Conservation (phyloP, 164 flowering plant species). For the Tetracentron sinense region DNA sequence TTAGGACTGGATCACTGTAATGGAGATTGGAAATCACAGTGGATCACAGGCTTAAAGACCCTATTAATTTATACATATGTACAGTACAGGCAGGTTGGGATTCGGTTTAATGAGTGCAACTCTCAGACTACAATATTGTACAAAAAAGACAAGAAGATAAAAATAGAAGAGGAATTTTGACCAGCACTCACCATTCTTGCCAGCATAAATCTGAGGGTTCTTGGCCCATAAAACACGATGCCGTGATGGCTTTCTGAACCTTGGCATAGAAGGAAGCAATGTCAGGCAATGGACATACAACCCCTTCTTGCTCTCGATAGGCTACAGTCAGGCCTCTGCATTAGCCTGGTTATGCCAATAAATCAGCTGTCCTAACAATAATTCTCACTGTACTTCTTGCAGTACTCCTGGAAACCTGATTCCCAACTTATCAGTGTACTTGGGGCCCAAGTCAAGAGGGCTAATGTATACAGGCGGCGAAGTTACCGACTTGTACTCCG, state of each 20-base stretch:
- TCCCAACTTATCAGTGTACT: constrained; percentile 73
- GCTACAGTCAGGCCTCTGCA: constrained; percentile 71
- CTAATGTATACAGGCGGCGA: constrained; percentile 93
- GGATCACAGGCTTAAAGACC: no score
- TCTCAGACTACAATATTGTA: no score
- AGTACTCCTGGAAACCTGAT: constrained; percentile 61
- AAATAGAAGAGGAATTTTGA: not conserved
- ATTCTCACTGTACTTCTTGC: constrained; percentile 86
- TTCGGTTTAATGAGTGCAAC: no score
- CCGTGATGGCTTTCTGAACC: constrained; percentile 61
- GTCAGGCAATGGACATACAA: constrained; percentile 80
- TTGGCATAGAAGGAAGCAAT: constrained; percentile 81
- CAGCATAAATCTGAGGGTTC: constrained; percentile 68
- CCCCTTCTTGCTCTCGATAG: constrained; percentile 75
- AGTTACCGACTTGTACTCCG: constrained; percentile 77
- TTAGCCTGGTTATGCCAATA: constrained; percentile 83
- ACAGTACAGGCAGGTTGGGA: no score
- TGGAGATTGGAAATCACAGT: no score
- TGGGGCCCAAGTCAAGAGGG: constrained; percentile 92
- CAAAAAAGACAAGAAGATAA: not conserved
- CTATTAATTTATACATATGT: no score
- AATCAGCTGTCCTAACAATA: constrained; percentile 97
- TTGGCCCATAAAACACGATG: constrained; percentile 82
- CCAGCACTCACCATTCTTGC: constrained; percentile 69
- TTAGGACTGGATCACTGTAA: no score